Evolutionary conservation across 305 asterid genomes (phyloP), one percentile per base, ranked within the genome.

Genomic region (Fraxinus sp.): DNA sequence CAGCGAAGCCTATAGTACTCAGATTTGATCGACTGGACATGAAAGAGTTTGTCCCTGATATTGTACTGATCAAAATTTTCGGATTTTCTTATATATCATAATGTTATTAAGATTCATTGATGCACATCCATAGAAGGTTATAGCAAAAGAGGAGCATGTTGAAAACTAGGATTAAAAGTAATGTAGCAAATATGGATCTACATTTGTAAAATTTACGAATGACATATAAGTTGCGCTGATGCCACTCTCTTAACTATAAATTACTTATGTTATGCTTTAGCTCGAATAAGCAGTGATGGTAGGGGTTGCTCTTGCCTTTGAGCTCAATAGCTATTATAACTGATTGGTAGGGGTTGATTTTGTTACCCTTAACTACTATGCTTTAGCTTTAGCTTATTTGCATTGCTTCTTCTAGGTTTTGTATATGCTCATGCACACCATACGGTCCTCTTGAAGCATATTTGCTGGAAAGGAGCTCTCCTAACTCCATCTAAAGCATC

Each of bases 361-460:
- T 41, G 52, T 41, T 41, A 41, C 16, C 41, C 41, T 36, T 41
- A 41, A 10, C 16, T 41, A 41, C 7, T 41, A 41, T 2, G 49
- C 49, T 33, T 39, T 39, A 39, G 46, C 44, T 41, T 9, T 41
- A 41, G 52, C 4, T 9, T 41, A 41, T 41, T 41, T 41, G 52
- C 52, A 9, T 2, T 41, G 16, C 52, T 10, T 41, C 49, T 41
- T 41, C 52, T 41, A 10, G 52, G 16, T 41, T 41, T 41, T 41
- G 4, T 41, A 97, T 77, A 72, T 90, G 84, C 86, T 97, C 39
- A 93, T 92, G 62, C 87, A 93, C 79, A 97, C 91, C 88, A 93
- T 78, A 97, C 91, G 9, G 91, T 94, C 78, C 85, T 90, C 32
- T 64, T 4, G 16, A n/a, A 24, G 72, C 30, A 62, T 8, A 1